Percentiles rank a stretch among this genome's conserved stretches.
Evolutionary conservation across 2,329 filamentous ascomycete genomes (phyloP).

Genomic region (Daldinia eschscholtzii): DNA sequence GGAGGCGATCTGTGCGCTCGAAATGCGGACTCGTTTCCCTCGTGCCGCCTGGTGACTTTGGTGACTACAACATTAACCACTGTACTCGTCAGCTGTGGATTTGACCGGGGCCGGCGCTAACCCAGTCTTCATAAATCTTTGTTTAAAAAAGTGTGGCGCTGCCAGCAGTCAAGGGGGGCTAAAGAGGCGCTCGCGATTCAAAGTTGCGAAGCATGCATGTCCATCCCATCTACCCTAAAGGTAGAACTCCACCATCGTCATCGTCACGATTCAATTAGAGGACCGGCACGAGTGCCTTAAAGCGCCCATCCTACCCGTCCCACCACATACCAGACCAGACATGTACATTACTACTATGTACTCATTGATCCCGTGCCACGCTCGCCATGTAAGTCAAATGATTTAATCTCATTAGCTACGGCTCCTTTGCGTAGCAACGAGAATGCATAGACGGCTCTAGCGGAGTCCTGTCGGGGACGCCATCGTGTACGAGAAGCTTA

Average conservation of each 20-base stretch:
- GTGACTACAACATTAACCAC: conserved; percentile 4
- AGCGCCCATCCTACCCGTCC: conserved; percentile 27
- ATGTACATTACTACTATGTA: conserved; percentile 7
- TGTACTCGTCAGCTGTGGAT: conserved; percentile 34
- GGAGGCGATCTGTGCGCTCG: conserved; percentile 41
- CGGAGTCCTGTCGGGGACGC: conserved; percentile 25
- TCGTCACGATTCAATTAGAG: conserved; percentile 42
- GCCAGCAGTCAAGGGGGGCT: conserved; percentile 12
- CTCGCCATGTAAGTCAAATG: conserved; percentile 38
- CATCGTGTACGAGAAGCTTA: conserved; percentile 20
- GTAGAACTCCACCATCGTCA: conserved; percentile 41
- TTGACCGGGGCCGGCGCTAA: conserved; percentile 40
- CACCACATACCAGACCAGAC: conserved; percentile 21
- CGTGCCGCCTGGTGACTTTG: conserved; percentile 25
- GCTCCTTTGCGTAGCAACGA: conserved; percentile 25
- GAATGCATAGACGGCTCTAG: conserved; percentile 19
- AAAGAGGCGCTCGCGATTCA: conserved; percentile 35
- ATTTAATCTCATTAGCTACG: conserved; percentile 30
- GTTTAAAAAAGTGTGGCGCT: conserved; percentile 24
- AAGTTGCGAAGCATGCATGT: conserved; percentile 35
- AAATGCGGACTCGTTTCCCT: conserved; percentile 38
- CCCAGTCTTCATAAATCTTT: conserved; percentile 28
- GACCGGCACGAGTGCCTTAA: conserved; percentile 32
- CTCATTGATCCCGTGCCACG: conserved; percentile 38
- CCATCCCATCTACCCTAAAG: conserved; percentile 21